Percentiles rank a stretch among this genome's conserved stretches.
These are phyloP conservation scores for Penicillium fimorum DNA, from an alignment of 495 filamentous ascomycete species.

Conservation along the genomic window DNA sequence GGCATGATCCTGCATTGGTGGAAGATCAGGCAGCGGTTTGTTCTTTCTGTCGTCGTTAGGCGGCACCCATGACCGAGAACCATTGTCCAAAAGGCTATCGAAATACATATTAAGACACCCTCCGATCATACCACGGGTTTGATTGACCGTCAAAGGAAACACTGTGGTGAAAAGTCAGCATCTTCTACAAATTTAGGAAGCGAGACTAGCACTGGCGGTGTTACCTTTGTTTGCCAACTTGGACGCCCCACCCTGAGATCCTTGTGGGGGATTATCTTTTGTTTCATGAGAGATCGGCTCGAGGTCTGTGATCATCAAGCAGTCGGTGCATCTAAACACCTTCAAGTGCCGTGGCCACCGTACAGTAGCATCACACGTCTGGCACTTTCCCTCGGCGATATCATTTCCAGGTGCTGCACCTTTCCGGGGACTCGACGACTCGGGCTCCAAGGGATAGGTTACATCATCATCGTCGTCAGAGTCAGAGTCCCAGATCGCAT, in stretches of 20 bases:
- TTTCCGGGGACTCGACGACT: slow-evolving; percentile 37
- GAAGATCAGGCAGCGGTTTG: slow-evolving; percentile 4
- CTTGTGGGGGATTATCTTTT: slow-evolving; percentile 10
- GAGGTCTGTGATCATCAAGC: slow-evolving; percentile 84
- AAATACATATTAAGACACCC: slow-evolving; percentile 54
- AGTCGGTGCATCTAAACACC: slow-evolving; percentile 80
- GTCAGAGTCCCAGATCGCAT: slow-evolving; percentile 40
- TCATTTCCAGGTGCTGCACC: slow-evolving; percentile 35
- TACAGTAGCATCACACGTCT: slow-evolving; percentile 77
- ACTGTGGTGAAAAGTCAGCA: slow-evolving; percentile 24
- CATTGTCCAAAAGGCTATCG: slow-evolving; percentile 31
- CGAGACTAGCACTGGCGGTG: neutral
- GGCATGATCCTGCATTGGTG: neutral
- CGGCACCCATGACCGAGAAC: slow-evolving; percentile 10
- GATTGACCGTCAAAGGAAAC: slow-evolving; percentile 43
- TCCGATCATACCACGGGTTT: slow-evolving; percentile 52
- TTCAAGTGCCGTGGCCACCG: slow-evolving; percentile 77
- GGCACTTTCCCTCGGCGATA: slow-evolving; percentile 68
- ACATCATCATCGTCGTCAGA: slow-evolving; percentile 40
- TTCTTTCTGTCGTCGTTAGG: slow-evolving; percentile 18
- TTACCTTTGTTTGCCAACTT: slow-evolving; percentile 11
- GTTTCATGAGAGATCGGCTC: slow-evolving; percentile 42
- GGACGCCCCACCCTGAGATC: slow-evolving; percentile 3
- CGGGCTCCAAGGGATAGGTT: slow-evolving; percentile 27
- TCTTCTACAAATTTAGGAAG: neutral